Evolutionary conservation across 1,284 basidiomycete species (phyloP).

Genomic region (Phylloporus gajari): DNA sequence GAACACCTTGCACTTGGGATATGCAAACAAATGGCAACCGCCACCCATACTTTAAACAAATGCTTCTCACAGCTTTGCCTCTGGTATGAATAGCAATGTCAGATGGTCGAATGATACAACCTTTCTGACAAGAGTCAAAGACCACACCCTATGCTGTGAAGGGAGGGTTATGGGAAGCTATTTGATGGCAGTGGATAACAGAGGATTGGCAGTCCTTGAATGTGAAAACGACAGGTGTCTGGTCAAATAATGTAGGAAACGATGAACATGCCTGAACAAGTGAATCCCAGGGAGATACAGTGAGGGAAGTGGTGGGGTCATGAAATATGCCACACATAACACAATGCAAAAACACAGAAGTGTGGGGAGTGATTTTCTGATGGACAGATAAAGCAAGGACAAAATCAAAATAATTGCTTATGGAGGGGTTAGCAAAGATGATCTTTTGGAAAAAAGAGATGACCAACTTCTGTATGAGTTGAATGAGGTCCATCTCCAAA

Average conservation of each 20-base stretch:
- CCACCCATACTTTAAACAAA: background rate
- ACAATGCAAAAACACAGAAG: background rate
- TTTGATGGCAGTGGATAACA: background rate
- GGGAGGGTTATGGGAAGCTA: background rate
- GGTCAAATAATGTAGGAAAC: background rate
- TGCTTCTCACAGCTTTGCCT: background rate
- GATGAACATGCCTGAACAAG: background rate
- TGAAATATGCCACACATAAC: background rate
- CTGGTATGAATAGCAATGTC: background rate
- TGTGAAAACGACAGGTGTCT: background rate
- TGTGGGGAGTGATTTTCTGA: background rate
- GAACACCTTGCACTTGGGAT: background rate
- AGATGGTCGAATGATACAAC: background rate
- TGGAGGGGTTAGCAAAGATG: no score
- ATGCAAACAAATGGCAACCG: background rate
- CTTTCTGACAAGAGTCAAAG: background rate
- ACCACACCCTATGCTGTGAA: background rate
- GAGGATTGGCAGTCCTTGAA: background rate
- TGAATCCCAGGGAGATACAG: background rate
- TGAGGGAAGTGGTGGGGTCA: no score
- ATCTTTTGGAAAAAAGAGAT: background rate
- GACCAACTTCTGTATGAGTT: background rate
- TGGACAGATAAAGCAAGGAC: background rate
- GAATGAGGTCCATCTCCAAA: no score
- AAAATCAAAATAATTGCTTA: background rate